phyloP scores from a whole-genome alignment of 345 rosid genomes.

The Ceriops zippeliana region DNA sequence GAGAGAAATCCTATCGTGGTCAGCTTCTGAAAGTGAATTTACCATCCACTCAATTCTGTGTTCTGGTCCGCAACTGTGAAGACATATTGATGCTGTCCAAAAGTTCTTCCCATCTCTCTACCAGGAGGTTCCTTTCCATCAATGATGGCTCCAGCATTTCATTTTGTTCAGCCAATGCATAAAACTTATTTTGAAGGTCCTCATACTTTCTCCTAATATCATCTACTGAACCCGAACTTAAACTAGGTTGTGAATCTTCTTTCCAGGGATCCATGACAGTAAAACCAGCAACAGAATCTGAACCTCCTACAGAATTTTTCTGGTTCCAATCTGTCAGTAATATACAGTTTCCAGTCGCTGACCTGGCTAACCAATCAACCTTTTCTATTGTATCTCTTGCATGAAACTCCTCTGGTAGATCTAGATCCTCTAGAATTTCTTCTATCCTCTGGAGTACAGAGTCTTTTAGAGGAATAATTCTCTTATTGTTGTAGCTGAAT shows the following conservation, averaged over 20 bases:
- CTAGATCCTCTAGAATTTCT: constrained; percentile 87
- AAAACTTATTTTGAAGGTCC: constrained; percentile 86
- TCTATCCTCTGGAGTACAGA: constrained; percentile 90
- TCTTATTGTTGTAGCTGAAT: constrained; percentile 88
- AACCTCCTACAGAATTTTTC: constrained; percentile 63
- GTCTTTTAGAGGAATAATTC: constrained; percentile 94
- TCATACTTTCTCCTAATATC: constrained; percentile 78
- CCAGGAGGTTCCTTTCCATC: constrained; percentile 76
- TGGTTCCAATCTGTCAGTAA: constrained; percentile 70
- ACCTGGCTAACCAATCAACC: constrained; percentile 91
- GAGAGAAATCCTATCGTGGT: constrained; percentile 52
- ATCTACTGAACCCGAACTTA: constrained; percentile 54
- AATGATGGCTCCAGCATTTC: constrained; percentile 98
- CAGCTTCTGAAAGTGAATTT: constrained; percentile 59
- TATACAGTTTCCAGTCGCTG: constrained; percentile 50
- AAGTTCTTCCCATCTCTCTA: constrained; percentile 89
- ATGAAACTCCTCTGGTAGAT: constrained; percentile 89
- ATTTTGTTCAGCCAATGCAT: constrained; percentile 91
- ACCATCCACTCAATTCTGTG: constrained; percentile 85
- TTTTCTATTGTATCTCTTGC: constrained; percentile 80
- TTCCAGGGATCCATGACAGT: constrained; percentile 66
- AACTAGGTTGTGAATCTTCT: constrained; percentile 59
- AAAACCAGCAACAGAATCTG: constrained; percentile 57
- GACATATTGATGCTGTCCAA: constrained; percentile 67
- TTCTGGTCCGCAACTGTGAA: constrained; percentile 61